Evolutionary conservation across 805 yeast species (phyloP).

Genomic region (Trichomonascus vanleenenianus): DNA sequence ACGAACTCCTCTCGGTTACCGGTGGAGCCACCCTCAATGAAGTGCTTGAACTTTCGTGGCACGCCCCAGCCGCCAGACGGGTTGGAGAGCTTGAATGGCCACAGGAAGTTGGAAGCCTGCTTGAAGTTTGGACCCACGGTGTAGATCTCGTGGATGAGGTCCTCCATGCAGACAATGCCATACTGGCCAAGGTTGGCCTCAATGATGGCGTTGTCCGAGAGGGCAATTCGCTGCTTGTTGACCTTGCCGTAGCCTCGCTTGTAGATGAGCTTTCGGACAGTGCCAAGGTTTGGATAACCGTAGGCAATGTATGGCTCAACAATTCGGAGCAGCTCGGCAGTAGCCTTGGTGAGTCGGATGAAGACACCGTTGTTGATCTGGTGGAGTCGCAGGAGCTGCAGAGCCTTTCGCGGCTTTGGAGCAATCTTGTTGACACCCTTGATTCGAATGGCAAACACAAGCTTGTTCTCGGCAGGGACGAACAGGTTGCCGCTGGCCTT

Average conservation of each 20-base stretch:
- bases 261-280: constrained; percentile 69
- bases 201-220: constrained; percentile 62
- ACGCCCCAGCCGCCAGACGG: constrained; percentile 81
- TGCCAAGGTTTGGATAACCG: constrained; percentile 71
- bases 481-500: constrained; percentile 90
- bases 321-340: constrained; percentile 65
- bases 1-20: constrained; percentile 79
- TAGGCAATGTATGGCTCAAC: constrained; percentile 77
- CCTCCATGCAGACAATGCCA: constrained; percentile 70
- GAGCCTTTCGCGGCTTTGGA: constrained; percentile 77
- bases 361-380: constrained; percentile 77
- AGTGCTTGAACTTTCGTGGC: constrained; percentile 73
- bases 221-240: constrained; percentile 68
- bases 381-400: constrained; percentile 68
- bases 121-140: constrained; percentile 81
- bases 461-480: constrained; percentile 88
- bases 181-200: constrained; percentile 65
- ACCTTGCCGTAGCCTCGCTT: constrained; percentile 82
- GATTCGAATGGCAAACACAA: constrained; percentile 94
- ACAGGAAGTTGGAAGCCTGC: constrained; percentile 77
- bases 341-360: constrained; percentile 73
- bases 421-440: constrained; percentile 96
- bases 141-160: constrained; percentile 73
- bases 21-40: constrained; percentile 78
- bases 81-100: constrained; percentile 81